Evolutionary conservation across 257 asterid species (phyloP).

Genomic region (Galeopsis tetrahit): DNA sequence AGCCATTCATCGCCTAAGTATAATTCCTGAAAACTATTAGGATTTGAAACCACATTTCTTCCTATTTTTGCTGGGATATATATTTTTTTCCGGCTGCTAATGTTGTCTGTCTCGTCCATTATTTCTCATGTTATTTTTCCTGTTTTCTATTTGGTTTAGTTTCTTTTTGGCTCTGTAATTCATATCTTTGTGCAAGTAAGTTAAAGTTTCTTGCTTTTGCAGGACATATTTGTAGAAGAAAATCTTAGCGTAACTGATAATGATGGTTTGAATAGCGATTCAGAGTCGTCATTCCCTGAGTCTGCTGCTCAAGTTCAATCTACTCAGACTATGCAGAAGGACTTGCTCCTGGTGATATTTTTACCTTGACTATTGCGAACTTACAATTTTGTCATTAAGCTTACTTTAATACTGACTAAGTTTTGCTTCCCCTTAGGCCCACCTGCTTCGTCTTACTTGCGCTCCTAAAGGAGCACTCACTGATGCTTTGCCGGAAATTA

Average conservation of each 20-base stretch:
- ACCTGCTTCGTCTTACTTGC: slow-evolving; percentile 92
- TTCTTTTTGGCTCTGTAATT: slow-evolving; percentile 9
- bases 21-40: slow-evolving; percentile 13
- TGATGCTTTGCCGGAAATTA: slow-evolving; percentile 80
- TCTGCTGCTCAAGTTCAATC: slow-evolving; percentile 48
- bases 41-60: slow-evolving; percentile 1
- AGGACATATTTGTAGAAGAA: slow-evolving; percentile 62
- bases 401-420: slow-evolving; percentile 29
- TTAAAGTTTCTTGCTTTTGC: slow-evolving; percentile 36
- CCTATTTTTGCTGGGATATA: not conserved
- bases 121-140: slow-evolving; percentile 12
- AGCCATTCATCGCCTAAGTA: not conserved
- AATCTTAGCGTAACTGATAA: slow-evolving; percentile 52
- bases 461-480: slow-evolving; percentile 77
- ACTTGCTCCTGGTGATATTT: slow-evolving; percentile 74
- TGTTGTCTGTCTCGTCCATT: slow-evolving; percentile 14
- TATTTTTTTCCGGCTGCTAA: not conserved
- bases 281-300: slow-evolving; percentile 49
- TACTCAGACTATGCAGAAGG: slow-evolving; percentile 62
- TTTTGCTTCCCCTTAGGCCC: slow-evolving; percentile 61
- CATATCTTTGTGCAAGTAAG: slow-evolving; percentile 15
- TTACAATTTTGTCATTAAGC: slow-evolving; percentile 7
- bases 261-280: slow-evolving; percentile 50
- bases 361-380: slow-evolving; percentile 18
- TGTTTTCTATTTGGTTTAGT: not conserved